These are phyloP conservation scores for Colletotrichum ledebouriae DNA, from an alignment of 2,329 filamentous ascomycete species.

Conservation along the genomic window DNA sequence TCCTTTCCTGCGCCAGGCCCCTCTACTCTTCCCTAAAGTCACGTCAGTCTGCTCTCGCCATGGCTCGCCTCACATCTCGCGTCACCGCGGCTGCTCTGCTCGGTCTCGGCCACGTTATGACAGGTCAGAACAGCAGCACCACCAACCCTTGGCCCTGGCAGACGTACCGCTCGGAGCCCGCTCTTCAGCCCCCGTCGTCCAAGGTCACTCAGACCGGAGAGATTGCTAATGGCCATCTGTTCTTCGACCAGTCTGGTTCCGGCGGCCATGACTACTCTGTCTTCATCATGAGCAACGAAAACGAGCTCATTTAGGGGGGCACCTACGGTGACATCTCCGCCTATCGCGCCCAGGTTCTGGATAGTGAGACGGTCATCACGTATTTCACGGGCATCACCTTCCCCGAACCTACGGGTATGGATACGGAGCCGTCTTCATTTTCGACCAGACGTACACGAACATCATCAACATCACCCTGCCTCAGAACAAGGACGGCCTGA, in stretches of 20 bases:
- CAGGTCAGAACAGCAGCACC: constrained; percentile 30
- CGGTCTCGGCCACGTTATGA: not conserved
- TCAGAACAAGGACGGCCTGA: constrained; percentile 15
- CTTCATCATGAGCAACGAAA: constrained; percentile 47
- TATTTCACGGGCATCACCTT: constrained; percentile 48
- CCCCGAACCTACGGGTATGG: constrained; percentile 48
- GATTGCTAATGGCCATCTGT: constrained; percentile 47
- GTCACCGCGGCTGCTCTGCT: constrained; percentile 6
- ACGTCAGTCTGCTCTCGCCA: not conserved
- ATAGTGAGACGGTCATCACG: constrained; percentile 50
- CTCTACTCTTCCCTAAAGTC: not conserved
- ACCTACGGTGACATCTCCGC: constrained; percentile 45
- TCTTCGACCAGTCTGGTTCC: constrained; percentile 45
- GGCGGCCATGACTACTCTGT: constrained; percentile 35
- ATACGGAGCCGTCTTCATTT: constrained; percentile 50
- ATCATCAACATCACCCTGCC: constrained; percentile 31
- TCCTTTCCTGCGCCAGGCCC: not conserved
- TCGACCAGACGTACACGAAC: constrained; percentile 49
- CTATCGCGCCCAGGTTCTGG: constrained; percentile 47
- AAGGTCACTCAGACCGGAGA: constrained; percentile 35
- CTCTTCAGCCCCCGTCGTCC: constrained; percentile 26
- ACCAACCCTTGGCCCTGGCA: constrained; percentile 28
- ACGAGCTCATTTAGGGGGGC: constrained; percentile 49
- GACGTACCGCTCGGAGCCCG: constrained; percentile 32
- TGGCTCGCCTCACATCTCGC: constrained; percentile 8